A percentile compares a stretch with the other conserved stretches of the same genome.
These are phyloP conservation scores for Ophiostoma triangulosporum DNA, from an alignment of 2,329 filamentous ascomycete genomes.

Conservation along the genomic window DNA sequence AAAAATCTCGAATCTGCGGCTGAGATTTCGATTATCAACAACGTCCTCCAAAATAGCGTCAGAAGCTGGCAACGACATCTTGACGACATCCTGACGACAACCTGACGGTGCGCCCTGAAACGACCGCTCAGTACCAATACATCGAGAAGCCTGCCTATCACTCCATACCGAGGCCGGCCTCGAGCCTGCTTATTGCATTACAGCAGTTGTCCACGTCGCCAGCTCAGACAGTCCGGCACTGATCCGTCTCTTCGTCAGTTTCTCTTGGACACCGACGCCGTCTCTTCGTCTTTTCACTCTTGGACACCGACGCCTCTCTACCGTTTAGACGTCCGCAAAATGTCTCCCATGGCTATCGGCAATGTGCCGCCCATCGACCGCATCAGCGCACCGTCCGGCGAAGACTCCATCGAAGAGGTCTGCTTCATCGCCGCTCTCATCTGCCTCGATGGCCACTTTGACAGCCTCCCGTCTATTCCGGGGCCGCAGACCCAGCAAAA, in stretches of 20 bases:
- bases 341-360: slow-evolving; percentile 13
- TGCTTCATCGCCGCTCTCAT: slow-evolving; percentile 47
- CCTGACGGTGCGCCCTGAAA: too few species aligned
- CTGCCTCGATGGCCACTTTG: slow-evolving; percentile 48
- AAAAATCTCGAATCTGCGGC: too few species aligned
- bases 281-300: too few species aligned
- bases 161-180: not conserved
- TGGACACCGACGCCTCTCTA: too few species aligned
- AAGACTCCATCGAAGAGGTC: slow-evolving; percentile 48
- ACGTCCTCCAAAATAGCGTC: too few species aligned
- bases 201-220: not conserved
- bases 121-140: not conserved
- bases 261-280: too few species aligned
- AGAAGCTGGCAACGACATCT: not conserved
- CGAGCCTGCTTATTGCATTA: not conserved
- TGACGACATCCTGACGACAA: not conserved
- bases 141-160: not conserved
- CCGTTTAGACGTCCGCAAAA: too few species aligned
- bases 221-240: not conserved
- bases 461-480: slow-evolving; percentile 37
- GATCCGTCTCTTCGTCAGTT: too few species aligned
- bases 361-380: slow-evolving; percentile 14
- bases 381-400: slow-evolving; percentile 14
- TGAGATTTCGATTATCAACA: too few species aligned
- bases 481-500: slow-evolving; percentile 41